Base-by-base conservation (phyloP, 2,329 filamentous ascomycete species). In the Colletotrichum gloeosporioides region DNA sequence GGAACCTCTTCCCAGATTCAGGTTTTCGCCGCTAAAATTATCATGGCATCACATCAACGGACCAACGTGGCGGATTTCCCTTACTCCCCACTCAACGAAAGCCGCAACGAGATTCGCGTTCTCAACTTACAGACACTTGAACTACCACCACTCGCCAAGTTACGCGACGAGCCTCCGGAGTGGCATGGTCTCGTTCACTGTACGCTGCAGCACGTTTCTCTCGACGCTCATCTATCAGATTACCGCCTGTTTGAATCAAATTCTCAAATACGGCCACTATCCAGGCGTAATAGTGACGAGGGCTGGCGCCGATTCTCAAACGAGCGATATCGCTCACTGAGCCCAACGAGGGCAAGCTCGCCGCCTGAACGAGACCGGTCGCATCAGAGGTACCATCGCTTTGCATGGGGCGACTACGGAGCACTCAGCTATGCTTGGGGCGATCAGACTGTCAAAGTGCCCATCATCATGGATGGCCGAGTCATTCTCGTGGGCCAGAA, bases 121-220 rank as follows among this genome's bases (percentile, higher is more conserved):
- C 71, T 73, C 29, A 73, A 27, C 39, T 39, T 73, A 29, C 71
- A 73, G 39, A 64, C 55, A 4, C 49, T 73, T 15, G 71, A 73
- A 10, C 66, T 68, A 4, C 71, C 71, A 9, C 66, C 71, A 15
- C 71, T 73, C 6, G 66, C 29, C 15, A 73, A 73, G 4, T 57
- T 73, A 3, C 71, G 71, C 6, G 55, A 73, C 9, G 71, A 73
- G 57, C 71, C 71, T 25, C 39, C 57, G 12, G 71, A 73, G 44
- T 73, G 71, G 71, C 71, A 73, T 27, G 71, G 71, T 1, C 71
- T 73, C 6, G 71, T 73, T 6, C 71, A 73, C 32, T 73, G 71
- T 18, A 73, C 71, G 3, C 44, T 73, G 6, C 36, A 73, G 12
- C 71, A 70, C 25, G 71, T 73, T 5, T 73, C 71, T 5, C 71